Conservation (phyloP, 306 rosid genomes). For the Quercus rubra region DNA sequence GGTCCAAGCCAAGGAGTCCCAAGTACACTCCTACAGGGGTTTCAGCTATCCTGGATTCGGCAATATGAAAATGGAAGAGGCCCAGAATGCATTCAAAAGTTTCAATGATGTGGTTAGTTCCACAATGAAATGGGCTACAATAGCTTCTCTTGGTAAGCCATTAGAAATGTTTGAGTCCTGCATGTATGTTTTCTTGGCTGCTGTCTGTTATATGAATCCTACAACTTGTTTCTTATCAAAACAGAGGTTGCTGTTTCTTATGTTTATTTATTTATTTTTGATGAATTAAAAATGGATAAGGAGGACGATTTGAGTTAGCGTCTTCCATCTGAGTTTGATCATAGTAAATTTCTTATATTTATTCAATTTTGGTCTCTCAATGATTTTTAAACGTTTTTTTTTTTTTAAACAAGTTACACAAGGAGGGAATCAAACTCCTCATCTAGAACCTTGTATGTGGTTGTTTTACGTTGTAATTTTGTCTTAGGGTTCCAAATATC, state of each 20-base stretch:
- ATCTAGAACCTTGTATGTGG: too few species aligned
- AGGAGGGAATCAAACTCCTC: too few species aligned
- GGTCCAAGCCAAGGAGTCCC: background rate
- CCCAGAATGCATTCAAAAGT: background rate
- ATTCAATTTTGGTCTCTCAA: too few species aligned
- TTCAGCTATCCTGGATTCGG: background rate
- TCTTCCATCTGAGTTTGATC: too few species aligned
- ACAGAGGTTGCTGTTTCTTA: background rate
- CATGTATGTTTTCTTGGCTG: background rate
- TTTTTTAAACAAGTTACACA: background rate
- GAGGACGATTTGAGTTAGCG: too few species aligned
- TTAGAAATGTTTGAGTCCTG: conserved; percentile 7
- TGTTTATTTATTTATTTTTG: background rate
- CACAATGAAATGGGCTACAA: conserved; percentile 33
- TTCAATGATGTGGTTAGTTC: conserved; percentile 8
- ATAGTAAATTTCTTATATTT: too few species aligned
- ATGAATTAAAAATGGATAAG: background rate
- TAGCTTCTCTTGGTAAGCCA: conserved; percentile 10
- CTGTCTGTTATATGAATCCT: background rate
- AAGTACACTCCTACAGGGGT: background rate
- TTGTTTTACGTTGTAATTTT: too few species aligned
- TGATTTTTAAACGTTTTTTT: too few species aligned
- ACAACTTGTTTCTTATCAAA: background rate
- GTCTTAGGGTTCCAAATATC: too few species aligned
- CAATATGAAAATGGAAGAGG: background rate